Evolutionary conservation across 2,329 filamentous ascomycete species (phyloP), one percentile per base, ranked within the genome.

Genomic region (Alternaria ethzedia): DNA sequence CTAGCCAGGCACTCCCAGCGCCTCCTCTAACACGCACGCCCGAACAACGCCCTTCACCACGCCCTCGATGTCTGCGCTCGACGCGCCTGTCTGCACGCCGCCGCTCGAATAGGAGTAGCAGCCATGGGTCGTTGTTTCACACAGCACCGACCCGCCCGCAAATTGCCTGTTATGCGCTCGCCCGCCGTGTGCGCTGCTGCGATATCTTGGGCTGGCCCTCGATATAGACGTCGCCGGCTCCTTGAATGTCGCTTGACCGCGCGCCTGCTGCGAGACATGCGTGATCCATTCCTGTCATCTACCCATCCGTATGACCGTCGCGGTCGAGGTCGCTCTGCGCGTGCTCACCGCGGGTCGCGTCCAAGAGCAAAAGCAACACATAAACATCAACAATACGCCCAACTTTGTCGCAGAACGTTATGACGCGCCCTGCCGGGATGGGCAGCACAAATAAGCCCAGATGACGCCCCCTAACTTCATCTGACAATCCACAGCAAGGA

Each of bases 161-260:
- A 70, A 76, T 75, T 74, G 70, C 70, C 56, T 57, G 68, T 72
- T 68, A 70, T 73, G 70, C 70, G 59, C 68, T 61, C 64, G 62
- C 61, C 59, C 49, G 49, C 47, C 26, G 20, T 51, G 47, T 32
- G 47, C 47, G 17, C 30, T 21, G 17, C 12, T 52, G 28, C 49
- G 32, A 36, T 32, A 36, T 36, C 49, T 36, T 23, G 49, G 49
- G 8, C 30, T 11, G 45, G 23, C 20, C 47, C 59, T 45, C 58
- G 45, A 46, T 17, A 26, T 26, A 41, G 12, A 28, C 25, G 5
- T 12, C 9, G 32, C 49, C 13, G 49, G 57, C 57, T 59, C 58
- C 51, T 56, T 32, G 23, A 60, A 60, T 56, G n/a, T 56, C 58
- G 28, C 58, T 47, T 56, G 43, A 20, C 45, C 28, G 13, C 50